These are phyloP conservation scores for Elymus sibiricus DNA, from an alignment of 176 grass and related monocot species.

Conservation along the genomic window DNA sequence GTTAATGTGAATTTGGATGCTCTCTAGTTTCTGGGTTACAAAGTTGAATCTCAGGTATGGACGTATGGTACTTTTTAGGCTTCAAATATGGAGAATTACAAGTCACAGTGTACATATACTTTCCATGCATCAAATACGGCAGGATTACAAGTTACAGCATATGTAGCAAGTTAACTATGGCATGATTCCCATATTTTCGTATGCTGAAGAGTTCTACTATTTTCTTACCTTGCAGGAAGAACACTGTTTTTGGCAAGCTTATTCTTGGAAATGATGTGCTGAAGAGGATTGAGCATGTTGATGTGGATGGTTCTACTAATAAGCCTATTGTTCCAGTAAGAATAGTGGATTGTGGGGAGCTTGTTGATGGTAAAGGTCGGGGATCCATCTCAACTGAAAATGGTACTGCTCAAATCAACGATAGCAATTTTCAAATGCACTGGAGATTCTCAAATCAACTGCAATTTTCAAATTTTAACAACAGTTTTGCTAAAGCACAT, in stretches of 20 bases:
- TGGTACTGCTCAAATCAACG: constrained; percentile 28
- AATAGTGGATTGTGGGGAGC: constrained; percentile 82
- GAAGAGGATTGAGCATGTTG: constrained; percentile 83
- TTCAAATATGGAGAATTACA: neutral
- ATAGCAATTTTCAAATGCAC: neutral
- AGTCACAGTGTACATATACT: neutral
- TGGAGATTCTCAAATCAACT: neutral
- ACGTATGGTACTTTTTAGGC: neutral
- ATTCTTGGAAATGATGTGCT: constrained; percentile 73
- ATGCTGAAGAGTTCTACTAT: constrained; percentile 14
- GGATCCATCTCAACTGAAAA: constrained; percentile 29
- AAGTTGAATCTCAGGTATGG: neutral
- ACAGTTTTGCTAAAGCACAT: too few species aligned
- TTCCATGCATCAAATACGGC: neutral
- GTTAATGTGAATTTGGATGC: neutral
- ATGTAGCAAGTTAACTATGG: constrained; percentile 4
- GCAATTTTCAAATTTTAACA: neutral
- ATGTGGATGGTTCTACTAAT: constrained; percentile 47
- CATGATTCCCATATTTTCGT: neutral
- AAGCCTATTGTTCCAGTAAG: constrained; percentile 66
- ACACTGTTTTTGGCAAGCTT: constrained; percentile 96
- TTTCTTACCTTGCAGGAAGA: constrained; percentile 58
- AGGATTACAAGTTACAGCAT: neutral
- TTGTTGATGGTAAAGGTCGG: constrained; percentile 43
- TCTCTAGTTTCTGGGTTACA: constrained; percentile 1